Conservation (phyloP, 257 asterid genomes). For the Leonotis leonurus region DNA sequence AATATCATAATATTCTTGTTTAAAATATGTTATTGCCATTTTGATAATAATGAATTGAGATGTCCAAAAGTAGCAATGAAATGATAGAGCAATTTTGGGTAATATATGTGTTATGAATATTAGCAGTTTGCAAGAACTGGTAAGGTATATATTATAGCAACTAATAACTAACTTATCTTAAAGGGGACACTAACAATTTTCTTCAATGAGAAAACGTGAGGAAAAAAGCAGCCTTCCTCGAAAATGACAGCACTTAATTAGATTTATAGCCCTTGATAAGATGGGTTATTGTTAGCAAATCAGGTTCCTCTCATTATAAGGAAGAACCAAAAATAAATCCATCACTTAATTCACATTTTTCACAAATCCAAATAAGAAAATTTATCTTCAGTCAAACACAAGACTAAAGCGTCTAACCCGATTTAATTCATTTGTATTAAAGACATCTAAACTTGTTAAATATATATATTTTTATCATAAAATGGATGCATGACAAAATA, state of each 20-base stretch:
- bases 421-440: too few relatives aligned
- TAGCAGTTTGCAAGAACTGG: not conserved
- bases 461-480: too few relatives aligned
- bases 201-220: not conserved
- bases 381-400: too few relatives aligned
- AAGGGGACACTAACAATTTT: not conserved
- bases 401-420: too few relatives aligned
- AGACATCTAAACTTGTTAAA: too few relatives aligned
- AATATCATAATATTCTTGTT: not conserved
- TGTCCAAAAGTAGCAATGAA: not conserved
- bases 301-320: too few relatives aligned
- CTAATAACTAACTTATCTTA: constrained; percentile 6
- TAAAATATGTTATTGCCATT: constrained; percentile 4
- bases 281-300: too few relatives aligned
- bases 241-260: not conserved
- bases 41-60: not conserved
- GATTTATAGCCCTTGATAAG: too few relatives aligned
- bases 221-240: not conserved
- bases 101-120: not conserved
- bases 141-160: not conserved
- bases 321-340: too few relatives aligned
- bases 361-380: too few relatives aligned
- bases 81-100: not conserved
- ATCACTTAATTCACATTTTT: too few relatives aligned
- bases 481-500: too few relatives aligned